Evolutionary conservation across 306 rosid species (phyloP), one percentile per base, ranked within the genome.

Genomic region (Purshia tridentata): DNA sequence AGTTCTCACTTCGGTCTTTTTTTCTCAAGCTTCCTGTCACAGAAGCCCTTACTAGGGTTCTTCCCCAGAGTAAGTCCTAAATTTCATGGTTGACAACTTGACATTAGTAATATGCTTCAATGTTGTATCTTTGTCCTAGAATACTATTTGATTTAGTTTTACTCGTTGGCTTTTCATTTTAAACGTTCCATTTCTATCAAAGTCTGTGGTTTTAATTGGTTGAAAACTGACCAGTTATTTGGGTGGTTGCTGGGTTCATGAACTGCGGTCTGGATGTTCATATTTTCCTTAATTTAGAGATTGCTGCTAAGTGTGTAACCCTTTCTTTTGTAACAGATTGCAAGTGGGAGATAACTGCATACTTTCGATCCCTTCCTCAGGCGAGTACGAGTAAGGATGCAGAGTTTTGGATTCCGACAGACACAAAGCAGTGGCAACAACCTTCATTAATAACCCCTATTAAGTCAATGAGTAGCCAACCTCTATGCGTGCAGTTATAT

Each of bases 331-430:
- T 44, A 58, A 75, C 83, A 87, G 92, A 84, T 75, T 81, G 86
- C 87, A 80, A 86, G 77, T 91, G 99, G 96, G 96, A 94, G 85
- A 89, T 91, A 62, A 87, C 86, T 1, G 90, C 87, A 13, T 91
- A 85, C 76, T 89, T 91, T 65, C 83, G 70, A 59, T 79, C 91
- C 75, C 85, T 91, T 67, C 97, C 96, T 0, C 74, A 76, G 73
- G 76, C 78, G 3, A 62, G 88, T 19, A 76, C 85, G 53, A 88
- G 88, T 61, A 84, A 88, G 82, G 85, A 85, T 78, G 87, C 93
- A 63, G 85, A 78, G 68, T 70, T 71, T 44, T 91, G 97, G 97
- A 84, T 88, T 72, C 85, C 99, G 73, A 80, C 90, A 10, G 93
- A 88, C 72, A 88, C 90, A 55, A 88, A 86, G 72, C 99, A 83